These are phyloP conservation scores for Aphanomyces cochlioides DNA, from an alignment of 352 stramenopile genomes.

Conservation along the genomic window DNA sequence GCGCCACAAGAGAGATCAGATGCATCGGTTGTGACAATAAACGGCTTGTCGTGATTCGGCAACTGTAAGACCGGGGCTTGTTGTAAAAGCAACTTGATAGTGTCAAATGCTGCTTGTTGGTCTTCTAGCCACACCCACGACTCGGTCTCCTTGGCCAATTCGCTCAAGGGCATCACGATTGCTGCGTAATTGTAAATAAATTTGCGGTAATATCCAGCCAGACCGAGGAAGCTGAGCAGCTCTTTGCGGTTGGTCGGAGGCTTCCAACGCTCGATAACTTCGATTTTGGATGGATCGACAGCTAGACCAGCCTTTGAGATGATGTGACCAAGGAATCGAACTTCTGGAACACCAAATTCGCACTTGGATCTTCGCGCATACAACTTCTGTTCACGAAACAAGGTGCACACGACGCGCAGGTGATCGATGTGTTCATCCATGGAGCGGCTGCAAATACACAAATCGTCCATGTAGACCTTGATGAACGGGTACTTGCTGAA, in stretches of 20 bases:
- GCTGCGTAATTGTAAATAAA: conserved; percentile 7
- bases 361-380: conserved; percentile 4
- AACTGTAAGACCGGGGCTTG: conserved; percentile 31
- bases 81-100: conserved; percentile 25
- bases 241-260: background rate
- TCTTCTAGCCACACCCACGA: conserved; percentile 10
- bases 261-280: conserved; percentile 14
- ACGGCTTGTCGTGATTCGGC: conserved; percentile 31
- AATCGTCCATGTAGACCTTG: conserved; percentile 28
- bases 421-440: conserved; percentile 20
- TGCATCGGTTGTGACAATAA: conserved; percentile 34
- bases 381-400: conserved; percentile 9
- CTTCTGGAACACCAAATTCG: background rate
- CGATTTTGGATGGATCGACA: conserved; percentile 15
- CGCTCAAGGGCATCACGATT: conserved; percentile 15
- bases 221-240: conserved; percentile 17
- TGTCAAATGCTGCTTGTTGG: conserved; percentile 26
- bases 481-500: conserved; percentile 20
- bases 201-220: conserved; percentile 18
- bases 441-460: conserved; percentile 18
- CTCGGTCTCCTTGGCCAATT: conserved; percentile 6
- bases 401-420: background rate
- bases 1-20: conserved; percentile 6
- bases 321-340: conserved; percentile 25
- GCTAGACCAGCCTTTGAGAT: conserved; percentile 4